These are phyloP conservation scores for Trichosporon sp. DNA, from an alignment of 1,284 basidiomycete genomes.

Conservation along the genomic window DNA sequence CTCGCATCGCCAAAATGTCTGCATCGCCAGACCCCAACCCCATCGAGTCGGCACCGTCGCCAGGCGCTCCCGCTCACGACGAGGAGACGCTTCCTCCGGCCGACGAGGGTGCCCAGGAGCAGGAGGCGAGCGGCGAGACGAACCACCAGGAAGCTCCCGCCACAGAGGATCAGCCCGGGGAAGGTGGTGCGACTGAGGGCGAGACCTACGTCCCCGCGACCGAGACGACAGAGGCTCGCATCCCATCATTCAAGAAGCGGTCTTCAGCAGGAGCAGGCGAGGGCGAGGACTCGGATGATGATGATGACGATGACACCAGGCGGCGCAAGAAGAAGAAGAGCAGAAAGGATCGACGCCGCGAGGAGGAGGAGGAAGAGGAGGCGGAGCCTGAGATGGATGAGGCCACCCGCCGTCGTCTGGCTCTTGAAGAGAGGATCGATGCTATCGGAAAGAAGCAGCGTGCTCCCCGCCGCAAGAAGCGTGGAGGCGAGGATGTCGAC, in stretches of 20 bases:
- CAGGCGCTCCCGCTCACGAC: constrained; percentile 35
- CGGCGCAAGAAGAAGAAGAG: constrained; percentile 51
- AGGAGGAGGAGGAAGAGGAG: constrained; percentile 43
- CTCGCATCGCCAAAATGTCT: constrained; percentile 4
- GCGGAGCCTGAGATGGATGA: constrained; percentile 24
- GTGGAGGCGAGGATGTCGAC: constrained; percentile 55
- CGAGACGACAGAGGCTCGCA: constrained; percentile 33
- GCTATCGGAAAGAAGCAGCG: constrained; percentile 77
- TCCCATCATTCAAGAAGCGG: constrained; percentile 47
- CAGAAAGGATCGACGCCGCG: constrained; percentile 40
- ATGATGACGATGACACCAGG: constrained; percentile 49
- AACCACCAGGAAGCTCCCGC: not conserved
- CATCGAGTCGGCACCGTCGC: not conserved
- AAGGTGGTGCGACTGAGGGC: constrained; percentile 44
- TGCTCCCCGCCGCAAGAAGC: constrained; percentile 62
- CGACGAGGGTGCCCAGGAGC: constrained; percentile 54
- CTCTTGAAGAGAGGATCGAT: constrained; percentile 55
- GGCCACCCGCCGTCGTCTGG: constrained; percentile 25
- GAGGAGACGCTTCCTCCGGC: constrained; percentile 56
- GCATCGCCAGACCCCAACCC: constrained; percentile 8
- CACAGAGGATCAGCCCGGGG: constrained; percentile 14
- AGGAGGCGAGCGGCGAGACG: not conserved
- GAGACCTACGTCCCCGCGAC: constrained; percentile 64
- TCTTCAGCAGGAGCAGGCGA: constrained; percentile 48
- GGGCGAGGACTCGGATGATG: constrained; percentile 52